These are phyloP conservation scores for Globisporangium iwayamae DNA, from an alignment of 352 stramenopile species.

Conservation along the genomic window DNA sequence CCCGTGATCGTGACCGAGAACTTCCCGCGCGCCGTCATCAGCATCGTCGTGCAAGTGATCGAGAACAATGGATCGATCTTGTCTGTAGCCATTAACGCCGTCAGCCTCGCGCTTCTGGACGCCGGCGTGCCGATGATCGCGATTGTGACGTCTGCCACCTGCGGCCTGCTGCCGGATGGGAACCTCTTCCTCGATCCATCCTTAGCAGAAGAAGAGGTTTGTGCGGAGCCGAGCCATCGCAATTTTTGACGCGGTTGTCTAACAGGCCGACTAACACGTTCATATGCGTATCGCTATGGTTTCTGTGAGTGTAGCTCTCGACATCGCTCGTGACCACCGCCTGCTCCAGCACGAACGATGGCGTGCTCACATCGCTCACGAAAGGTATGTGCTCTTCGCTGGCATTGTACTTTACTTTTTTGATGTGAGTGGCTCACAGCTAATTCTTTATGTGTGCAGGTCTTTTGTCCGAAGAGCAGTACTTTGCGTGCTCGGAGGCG, in stretches of 20 bases:
- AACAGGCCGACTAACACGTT: not conserved
- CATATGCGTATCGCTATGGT: not conserved
- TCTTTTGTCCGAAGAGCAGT: conserved; percentile 73
- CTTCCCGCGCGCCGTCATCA: conserved; percentile 83
- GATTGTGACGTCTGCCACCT: conserved; percentile 68
- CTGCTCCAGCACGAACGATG: conserved; percentile 56
- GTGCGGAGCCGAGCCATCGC: not conserved
- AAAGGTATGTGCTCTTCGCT: conserved; percentile 32
- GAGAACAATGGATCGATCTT: conserved; percentile 80
- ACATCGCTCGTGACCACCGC: conserved; percentile 63
- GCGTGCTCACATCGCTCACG: conserved; percentile 75
- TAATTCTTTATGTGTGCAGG: conserved; percentile 23
- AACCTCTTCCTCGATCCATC: conserved; percentile 70
- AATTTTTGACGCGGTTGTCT: not conserved
- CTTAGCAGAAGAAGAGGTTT: conserved; percentile 67
- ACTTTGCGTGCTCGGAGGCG: conserved; percentile 79
- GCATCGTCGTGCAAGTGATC: conserved; percentile 83
- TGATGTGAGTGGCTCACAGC: not conserved
- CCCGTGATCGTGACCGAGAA: conserved; percentile 60
- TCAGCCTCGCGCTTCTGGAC: conserved; percentile 74
- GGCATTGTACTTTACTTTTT: conserved; percentile 1
- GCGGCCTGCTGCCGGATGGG: conserved; percentile 57
- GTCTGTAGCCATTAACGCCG: conserved; percentile 78
- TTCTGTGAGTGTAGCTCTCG: conserved; percentile 31
- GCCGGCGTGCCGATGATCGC: conserved; percentile 74